Evolutionary conservation across 139 green algal species (phyloP).

Genomic region (Asterochloris sp.): DNA sequence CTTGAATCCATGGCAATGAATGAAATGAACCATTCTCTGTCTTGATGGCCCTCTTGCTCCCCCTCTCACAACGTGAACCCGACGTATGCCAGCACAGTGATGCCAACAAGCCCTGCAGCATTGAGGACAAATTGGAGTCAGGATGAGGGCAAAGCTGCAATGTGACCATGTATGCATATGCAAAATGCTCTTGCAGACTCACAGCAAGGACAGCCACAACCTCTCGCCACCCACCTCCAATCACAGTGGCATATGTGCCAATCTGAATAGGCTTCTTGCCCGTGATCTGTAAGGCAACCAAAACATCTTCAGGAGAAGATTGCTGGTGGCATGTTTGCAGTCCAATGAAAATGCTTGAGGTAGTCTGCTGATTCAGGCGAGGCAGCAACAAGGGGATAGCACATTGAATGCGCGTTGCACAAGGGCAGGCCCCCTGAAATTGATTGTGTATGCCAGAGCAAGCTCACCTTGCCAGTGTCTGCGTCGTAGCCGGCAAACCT

Average conservation of each 20-base stretch:
- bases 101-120: constrained; percentile 32
- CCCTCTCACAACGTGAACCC: constrained; percentile 34
- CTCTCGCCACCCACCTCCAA: constrained; percentile 29
- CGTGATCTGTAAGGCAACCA: constrained; percentile 39
- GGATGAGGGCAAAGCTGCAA: too few relatives aligned
- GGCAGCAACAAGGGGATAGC: neutral
- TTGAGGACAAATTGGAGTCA: too few relatives aligned
- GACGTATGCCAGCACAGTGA: constrained; percentile 57
- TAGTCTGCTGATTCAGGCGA: neutral
- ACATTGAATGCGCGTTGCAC: neutral
- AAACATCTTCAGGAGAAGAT: neutral
- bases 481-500: constrained; percentile 91
- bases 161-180: too few relatives aligned
- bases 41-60: too few relatives aligned
- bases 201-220: too few relatives aligned
- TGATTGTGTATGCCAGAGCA: neutral
- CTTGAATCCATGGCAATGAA: too few relatives aligned
- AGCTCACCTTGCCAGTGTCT: constrained; percentile 62
- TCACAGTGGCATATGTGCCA: constrained; percentile 72
- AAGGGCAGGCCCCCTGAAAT: neutral
- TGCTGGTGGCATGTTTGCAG: neutral
- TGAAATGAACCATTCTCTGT: too few relatives aligned
- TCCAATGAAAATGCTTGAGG: neutral
- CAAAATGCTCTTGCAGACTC: too few relatives aligned
- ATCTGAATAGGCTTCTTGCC: constrained; percentile 53